Conservation (phyloP, 148 eudicot species). For the Mesembryanthemum crystallinum region DNA sequence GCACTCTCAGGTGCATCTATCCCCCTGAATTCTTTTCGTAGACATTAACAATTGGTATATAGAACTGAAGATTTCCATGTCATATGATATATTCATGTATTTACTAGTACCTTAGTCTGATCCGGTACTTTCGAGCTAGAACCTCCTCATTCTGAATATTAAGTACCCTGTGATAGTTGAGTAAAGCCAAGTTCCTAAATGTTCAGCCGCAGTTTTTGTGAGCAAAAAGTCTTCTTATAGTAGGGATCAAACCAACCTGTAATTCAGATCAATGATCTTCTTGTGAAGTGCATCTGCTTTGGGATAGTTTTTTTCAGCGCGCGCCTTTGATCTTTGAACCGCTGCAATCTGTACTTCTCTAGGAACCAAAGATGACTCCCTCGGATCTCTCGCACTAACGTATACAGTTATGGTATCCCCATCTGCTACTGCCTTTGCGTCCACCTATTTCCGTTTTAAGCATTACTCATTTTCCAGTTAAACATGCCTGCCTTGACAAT, state of each 20-base stretch:
- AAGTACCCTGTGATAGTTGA: conserved; percentile 47
- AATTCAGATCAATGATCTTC: conserved; percentile 65
- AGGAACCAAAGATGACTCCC: conserved; percentile 78
- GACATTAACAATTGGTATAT: conserved; percentile 10
- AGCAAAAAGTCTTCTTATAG: background rate
- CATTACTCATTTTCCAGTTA: conserved; percentile 11
- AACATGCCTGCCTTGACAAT: background rate
- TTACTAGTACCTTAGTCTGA: conserved; percentile 65
- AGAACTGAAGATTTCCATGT: background rate
- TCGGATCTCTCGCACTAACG: conserved; percentile 70
- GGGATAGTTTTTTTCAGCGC: conserved; percentile 57
- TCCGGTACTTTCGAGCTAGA: conserved; percentile 77
- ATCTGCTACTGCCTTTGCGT: conserved; percentile 84
- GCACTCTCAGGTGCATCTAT: conserved; percentile 90
- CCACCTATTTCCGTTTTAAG: conserved; percentile 48
- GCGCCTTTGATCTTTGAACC: conserved; percentile 67
- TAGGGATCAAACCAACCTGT: conserved; percentile 42
- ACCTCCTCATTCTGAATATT: conserved; percentile 61
- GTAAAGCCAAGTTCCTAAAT: background rate
- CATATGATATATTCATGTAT: conserved; percentile 3
- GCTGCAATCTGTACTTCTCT: conserved; percentile 64
- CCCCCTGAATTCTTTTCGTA: conserved; percentile 49
- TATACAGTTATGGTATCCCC: conserved; percentile 92
- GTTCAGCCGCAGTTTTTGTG: background rate
- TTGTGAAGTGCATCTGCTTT: conserved; percentile 81